Base-by-base conservation (phyloP, 352 stramenopile species). In the Phytophthora agathidicida region DNA sequence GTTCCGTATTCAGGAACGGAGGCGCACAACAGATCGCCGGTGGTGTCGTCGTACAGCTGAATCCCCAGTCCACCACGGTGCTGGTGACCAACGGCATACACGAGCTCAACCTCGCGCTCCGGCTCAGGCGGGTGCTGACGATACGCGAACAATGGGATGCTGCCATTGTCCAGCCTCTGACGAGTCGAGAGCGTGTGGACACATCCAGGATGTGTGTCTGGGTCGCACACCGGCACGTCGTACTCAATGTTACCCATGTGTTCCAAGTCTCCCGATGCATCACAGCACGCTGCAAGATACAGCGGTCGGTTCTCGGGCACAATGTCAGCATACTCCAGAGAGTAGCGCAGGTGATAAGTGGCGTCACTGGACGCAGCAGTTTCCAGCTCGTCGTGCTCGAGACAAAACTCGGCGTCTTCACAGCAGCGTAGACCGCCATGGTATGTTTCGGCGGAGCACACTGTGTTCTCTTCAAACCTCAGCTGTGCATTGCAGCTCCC, bases 191-290 rank as follows among this genome's bases (percentile, higher is more conserved):
- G 65, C 38, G 83, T 91, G 71, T 93, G 81, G 24, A 91, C 78
- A 47, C 83, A 93, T 41, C 83, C 83, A 28, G 83, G 81, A 42
- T 91, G 82, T 7, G 75, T 70, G 43, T 76, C 76, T 5, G 69
- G 77, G 51, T 91, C 70, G 44, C 83, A 93, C 33, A 64, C 24
- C 0, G 83, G 83, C 17, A 93, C 72, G 57, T 93, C 82, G 65
- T 93, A 93, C 63, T 93, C 83, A 17, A 93, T 55, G 55, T 91
- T 91, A 22, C 83, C 83, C 54, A 85, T 81, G 58, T 83, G 60
- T 3, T 62, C 49, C 9, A 89, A 54, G 54, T 80, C 73, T 9
- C 81, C 81, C 5, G 81, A 82, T 2, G 81, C 83, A 27, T 93
- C 83, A 41, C 83, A 93, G 56, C 83, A 93, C 11, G 75, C 77